Evolutionary conservation across 2,329 filamentous ascomycete species (phyloP).

Genomic region (Rutstroemia sp.): DNA sequence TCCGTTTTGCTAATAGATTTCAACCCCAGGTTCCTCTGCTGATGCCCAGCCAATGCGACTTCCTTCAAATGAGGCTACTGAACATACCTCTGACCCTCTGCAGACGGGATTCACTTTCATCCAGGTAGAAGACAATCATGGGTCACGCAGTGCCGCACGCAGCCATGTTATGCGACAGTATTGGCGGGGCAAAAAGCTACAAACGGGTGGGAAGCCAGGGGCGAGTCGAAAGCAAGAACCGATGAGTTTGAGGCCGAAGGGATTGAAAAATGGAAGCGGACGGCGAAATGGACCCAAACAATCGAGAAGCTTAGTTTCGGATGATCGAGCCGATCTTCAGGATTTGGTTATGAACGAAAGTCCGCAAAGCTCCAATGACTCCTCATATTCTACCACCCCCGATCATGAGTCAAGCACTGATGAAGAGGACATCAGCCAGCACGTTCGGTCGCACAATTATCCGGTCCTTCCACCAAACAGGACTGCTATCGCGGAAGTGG

Average conservation of each 20-base stretch:
- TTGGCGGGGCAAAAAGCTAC: background rate
- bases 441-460: background rate
- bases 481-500: background rate
- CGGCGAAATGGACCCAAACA: background rate
- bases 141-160: background rate
- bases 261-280: background rate
- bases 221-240: background rate
- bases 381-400: background rate
- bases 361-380: no score
- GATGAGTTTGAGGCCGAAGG: background rate
- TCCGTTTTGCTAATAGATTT: no score
- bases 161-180: conserved; percentile 4
- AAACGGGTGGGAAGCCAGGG: background rate
- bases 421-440: background rate
- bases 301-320: background rate
- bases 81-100: background rate
- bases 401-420: background rate
- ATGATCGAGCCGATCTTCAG: background rate
- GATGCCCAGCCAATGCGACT: no score
- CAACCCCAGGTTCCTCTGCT: no score
- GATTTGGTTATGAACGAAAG: no score
- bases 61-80: background rate
- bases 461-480: background rate
- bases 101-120: background rate
- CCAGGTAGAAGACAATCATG: background rate